Base-by-base conservation (phyloP, 2,329 filamentous ascomycete genomes). In the Exophiala sp. region DNA sequence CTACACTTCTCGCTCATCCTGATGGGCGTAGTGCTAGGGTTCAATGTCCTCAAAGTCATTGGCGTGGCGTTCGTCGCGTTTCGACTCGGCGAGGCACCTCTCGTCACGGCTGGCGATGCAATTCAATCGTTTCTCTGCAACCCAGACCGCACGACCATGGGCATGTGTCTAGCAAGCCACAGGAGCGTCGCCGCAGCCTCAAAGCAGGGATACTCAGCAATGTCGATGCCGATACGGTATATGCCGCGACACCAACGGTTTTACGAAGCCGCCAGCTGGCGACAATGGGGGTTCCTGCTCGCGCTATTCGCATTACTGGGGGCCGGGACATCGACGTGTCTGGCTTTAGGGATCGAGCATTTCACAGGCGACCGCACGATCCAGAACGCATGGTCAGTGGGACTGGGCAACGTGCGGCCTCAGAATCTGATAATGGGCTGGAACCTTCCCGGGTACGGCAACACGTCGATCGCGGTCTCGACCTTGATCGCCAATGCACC, bases 81-180 rank as follows among this genome's bases (percentile, higher is more conserved):
- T 27, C 48, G 39, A 34, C 29, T 49, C 10, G 46, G 57, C 21
- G 45, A 48, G 7, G 23, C 53, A 1, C 60, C 65, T 1, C 52
- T 69, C 2, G 54, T 65, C 21, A 69, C 66, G 0, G 57, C 65
- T 1, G 68, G 68, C 4, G 68, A 70, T 52, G 66, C 64, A 0
- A 62, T 70, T 9, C 58, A 63, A 7, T 68, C 66, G 0, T 72
- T 70, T 38, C 53, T 70, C 2, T 56, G 56, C 18, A 24, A 52
- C 3, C 63, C 62, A 0, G 69, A 70, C 52, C 48, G 47, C 0
- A 63, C 55, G 1, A 68, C 64, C 1, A 50, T 58, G 11, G 51
- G 55, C 42, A 52, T 59, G 58, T 58, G 62, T 56, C 47, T 66
- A 13, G 34, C 56, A 1, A 62, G 59, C 8, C 60, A 58, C 27